A percentile compares a stretch with the other conserved stretches of the same genome.
Conservation (phyloP, 805 yeast genomes). For the Starmera amethionina region DNA sequence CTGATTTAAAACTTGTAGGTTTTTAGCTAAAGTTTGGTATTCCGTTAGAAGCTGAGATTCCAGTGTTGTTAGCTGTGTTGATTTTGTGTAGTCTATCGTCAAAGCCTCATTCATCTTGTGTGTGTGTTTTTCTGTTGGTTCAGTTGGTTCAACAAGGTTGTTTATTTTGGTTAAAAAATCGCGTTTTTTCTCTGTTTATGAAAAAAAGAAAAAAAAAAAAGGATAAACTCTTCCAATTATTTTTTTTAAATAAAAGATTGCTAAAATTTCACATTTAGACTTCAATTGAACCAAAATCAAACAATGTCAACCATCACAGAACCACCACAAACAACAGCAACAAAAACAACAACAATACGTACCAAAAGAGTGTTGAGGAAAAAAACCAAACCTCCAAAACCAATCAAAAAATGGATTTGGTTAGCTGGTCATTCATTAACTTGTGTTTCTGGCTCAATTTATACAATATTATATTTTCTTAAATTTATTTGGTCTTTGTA, state of each 20-base stretch:
- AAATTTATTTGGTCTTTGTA: constrained; percentile 23
- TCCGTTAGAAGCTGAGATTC: constrained; percentile 28
- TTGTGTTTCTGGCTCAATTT: constrained; percentile 31
- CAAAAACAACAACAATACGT: neutral
- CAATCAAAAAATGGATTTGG: constrained; percentile 42
- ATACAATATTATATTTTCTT: constrained; percentile 22
- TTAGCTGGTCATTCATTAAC: constrained; percentile 43
- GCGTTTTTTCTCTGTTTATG: too few species aligned
- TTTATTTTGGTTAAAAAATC: too few species aligned
- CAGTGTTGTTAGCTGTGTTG: constrained; percentile 21
- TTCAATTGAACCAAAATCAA: neutral
- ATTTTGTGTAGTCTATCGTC: constrained; percentile 12
- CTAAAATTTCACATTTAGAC: too few species aligned
- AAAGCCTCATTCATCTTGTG: neutral
- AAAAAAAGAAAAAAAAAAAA: too few species aligned
- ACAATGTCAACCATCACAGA: neutral
- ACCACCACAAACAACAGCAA: neutral
- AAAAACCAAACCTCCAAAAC: constrained; percentile 24
- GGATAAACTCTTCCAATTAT: too few species aligned
- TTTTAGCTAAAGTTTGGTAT: constrained; percentile 27
- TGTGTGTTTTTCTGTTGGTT: neutral
- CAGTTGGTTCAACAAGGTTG: too few species aligned
- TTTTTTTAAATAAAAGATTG: too few species aligned
- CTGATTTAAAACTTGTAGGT: constrained; percentile 18
- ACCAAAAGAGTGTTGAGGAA: constrained; percentile 26